Conservation (phyloP, 805 yeast species). For the Wickerhamiella sergipiensis region DNA sequence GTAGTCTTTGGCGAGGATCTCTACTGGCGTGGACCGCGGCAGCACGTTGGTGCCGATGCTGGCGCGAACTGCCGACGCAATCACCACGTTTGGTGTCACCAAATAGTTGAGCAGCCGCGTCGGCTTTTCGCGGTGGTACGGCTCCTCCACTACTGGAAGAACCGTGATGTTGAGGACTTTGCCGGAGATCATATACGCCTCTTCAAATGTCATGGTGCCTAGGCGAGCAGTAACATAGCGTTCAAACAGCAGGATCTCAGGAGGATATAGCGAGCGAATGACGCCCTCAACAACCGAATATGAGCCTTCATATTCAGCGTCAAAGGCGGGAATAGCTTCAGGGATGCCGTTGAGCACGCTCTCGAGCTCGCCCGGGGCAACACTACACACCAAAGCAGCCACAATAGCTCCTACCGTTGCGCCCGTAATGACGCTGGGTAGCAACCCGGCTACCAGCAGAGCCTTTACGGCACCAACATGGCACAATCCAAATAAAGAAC, state of each 20-base stretch:
- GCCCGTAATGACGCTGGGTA: conserved; percentile 82
- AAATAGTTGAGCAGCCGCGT: conserved; percentile 65
- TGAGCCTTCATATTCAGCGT: conserved; percentile 12
- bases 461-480: conserved; percentile 89
- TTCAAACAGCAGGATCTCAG: conserved; percentile 67
- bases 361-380: conserved; percentile 50
- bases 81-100: conserved; percentile 76
- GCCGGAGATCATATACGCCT: conserved; percentile 70
- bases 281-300: conserved; percentile 57
- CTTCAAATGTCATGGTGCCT: conserved; percentile 84
- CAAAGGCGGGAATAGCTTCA: conserved; percentile 14
- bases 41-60: conserved; percentile 46
- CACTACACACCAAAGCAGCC: conserved; percentile 70
- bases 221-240: conserved; percentile 62
- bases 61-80: conserved; percentile 75
- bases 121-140: conserved; percentile 3
- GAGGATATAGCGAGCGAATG: conserved; percentile 68
- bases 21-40: conserved; percentile 15
- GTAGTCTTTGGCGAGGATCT: conserved; percentile 43
- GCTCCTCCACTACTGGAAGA: conserved; percentile 51
- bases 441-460: conserved; percentile 52
- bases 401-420: conserved; percentile 90
- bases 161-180: conserved; percentile 72
- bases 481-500: conserved; percentile 85
- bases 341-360: conserved; percentile 26